A percentile compares a stretch with the other conserved stretches of the same genome.
phyloP scores from a whole-genome alignment of 2,329 filamentous ascomycete species.

The Trichophyton rubrum region DNA sequence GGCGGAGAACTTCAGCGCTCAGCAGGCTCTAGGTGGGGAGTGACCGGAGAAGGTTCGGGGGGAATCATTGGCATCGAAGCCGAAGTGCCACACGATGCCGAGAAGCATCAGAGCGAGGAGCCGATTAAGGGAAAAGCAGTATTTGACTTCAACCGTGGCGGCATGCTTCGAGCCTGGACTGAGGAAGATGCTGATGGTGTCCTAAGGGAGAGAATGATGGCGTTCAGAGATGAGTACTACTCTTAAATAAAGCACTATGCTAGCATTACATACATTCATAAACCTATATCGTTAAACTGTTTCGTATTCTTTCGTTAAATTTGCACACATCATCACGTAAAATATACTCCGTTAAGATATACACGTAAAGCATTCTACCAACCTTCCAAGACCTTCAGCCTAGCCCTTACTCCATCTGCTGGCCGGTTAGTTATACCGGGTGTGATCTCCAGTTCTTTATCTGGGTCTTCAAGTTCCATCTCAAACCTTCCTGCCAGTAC shows the following conservation, averaged over 20 bases:
- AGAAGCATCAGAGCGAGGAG: conserved; percentile 17
- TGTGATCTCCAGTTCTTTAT: conserved; percentile 51
- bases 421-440: conserved; percentile 61
- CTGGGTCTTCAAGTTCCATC: conserved; percentile 51
- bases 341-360: not conserved
- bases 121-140: conserved; percentile 42
- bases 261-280: not conserved
- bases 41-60: conserved; percentile 66
- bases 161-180: conserved; percentile 71
- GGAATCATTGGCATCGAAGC: conserved; percentile 62
- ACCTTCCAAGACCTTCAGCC: conserved; percentile 52
- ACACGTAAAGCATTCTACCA: conserved; percentile 39
- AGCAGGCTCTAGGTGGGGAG: conserved; percentile 60
- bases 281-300: not conserved
- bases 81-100: conserved; percentile 23
- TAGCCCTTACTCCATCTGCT: conserved; percentile 57
- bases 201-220: conserved; percentile 31
- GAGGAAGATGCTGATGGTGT: conserved; percentile 27
- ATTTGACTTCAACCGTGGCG: conserved; percentile 72
- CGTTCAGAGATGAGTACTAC: conserved; percentile 31
- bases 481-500: conserved; percentile 62
- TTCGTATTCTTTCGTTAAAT: not conserved
- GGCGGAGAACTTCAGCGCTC: conserved; percentile 61
- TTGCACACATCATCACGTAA: not conserved
- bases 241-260: not conserved